A percentile compares a stretch with the other conserved stretches of the same genome.
Evolutionary conservation across 2,329 filamentous ascomycete species (phyloP).

Genomic region (Huntiella abstrusa): DNA sequence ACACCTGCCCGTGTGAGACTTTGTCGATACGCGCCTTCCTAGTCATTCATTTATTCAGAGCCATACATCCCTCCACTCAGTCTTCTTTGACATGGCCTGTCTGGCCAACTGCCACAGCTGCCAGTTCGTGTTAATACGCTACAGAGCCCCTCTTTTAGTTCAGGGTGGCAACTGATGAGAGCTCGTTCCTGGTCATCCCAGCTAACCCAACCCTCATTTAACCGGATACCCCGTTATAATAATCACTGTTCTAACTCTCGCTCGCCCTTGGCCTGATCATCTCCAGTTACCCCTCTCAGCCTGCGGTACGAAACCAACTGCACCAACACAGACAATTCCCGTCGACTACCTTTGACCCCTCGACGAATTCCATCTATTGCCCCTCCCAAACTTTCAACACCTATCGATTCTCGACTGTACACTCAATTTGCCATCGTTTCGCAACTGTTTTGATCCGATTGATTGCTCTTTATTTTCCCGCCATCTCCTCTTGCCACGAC

Average conservation of each 20-base stretch:
- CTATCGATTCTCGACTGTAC: neutral
- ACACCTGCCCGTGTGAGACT: too few species aligned
- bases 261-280: conserved; percentile 6
- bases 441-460: neutral
- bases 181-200: neutral
- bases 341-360: neutral
- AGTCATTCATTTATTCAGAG: too few species aligned
- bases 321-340: neutral
- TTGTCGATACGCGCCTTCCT: too few species aligned
- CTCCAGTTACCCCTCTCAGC: conserved; percentile 11
- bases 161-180: too few species aligned
- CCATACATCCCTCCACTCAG: too few species aligned
- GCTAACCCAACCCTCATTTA: conserved; percentile 4
- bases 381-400: conserved; percentile 5
- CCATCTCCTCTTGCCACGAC: neutral
- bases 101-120: too few species aligned
- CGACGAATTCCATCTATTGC: conserved; percentile 1
- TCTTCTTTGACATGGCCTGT: too few species aligned
- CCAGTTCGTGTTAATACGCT: too few species aligned
- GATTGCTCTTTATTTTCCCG: neutral
- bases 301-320: conserved; percentile 3
- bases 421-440: too few species aligned
- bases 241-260: conserved; percentile 7
- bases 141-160: too few species aligned
- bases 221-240: conserved; percentile 11